Base-by-base conservation (phyloP, 768 basidiomycete genomes). In the Polyporus arcularius region DNA sequence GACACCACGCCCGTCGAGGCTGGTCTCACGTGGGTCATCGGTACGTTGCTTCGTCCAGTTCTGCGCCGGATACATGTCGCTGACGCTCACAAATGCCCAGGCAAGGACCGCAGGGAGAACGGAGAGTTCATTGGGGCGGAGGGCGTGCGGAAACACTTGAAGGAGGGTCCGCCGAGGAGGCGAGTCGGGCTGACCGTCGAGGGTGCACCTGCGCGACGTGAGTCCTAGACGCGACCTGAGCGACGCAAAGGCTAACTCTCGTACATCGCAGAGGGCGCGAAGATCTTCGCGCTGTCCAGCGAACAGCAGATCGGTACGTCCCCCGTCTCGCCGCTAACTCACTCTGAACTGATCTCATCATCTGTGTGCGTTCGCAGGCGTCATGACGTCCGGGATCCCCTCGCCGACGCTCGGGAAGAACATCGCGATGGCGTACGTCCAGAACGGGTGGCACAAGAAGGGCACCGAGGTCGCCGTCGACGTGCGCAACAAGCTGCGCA, bases 341-440 rank as follows among this genome's bases (percentile, higher is more conserved):
- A 26, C 2, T 26, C 21, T 26, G 21, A 26, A 26, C 21, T 26
- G 21, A 26, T 26, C 21, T 26, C 21, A 26, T 26, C 21, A 1
- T 2, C 21, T 26, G 21, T 26, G 21, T 26, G 21, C 21, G 21
- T 26, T 26, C 21, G 31, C 71, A 85, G 93, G 94, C 39, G 71
- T 75, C 12, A 83, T 98, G 47, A 99, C 96, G 0, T 98, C 95
- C 0, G 97, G 96, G 48, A 97, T 98, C 63, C 97, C 97, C 14
- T 94, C 94, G 0, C 96, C 96, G 0, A 89, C 93, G 1, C 78
- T 94, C 3, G 85, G 85, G 1, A 88, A 89, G 72, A 98, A 99
- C 74, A 93, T 98, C 66, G 94, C 96, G 0, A 98, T 98, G 96
- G 96, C 87, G 0, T 98, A 98, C 68, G 82, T 98, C 50, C 72